Base-by-base conservation (phyloP, 2,329 filamentous ascomycete species). In the Aspergillus eucalypticola region DNA sequence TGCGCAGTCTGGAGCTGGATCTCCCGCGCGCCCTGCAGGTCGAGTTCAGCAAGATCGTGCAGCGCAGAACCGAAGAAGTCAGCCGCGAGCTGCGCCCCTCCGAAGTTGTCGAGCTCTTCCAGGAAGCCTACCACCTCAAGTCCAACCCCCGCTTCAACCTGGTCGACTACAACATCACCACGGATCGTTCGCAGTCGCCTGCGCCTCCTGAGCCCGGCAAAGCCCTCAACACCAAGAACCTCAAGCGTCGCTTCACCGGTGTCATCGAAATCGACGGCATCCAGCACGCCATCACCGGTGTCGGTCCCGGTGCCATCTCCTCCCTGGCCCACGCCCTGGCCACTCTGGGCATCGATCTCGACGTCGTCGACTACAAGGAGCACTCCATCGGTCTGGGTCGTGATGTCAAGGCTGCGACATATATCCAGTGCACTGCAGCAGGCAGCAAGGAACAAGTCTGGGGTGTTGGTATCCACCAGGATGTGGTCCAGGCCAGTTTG, bases 331-430 rank as follows among this genome's bases (percentile, higher is more conserved):
- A 92, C 69, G 94, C 93, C 15, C 83, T 99, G 46, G 86, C 86
- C 68, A 83, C 83, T 15, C 79, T 98, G 35, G 91, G 91, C 60
- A 89, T 98, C 64, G 89, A 96, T 71, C 82, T 98, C 23, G 94
- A 98, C 72, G 92, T 98, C 54, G 86, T 88, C 49, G 92, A 97
- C 75, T 98, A 98, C 82, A 96, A 96, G 82, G 95, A 98, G 77
- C 94, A 98, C 78, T 90, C 93, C 27, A 92, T 98, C 67, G 92
- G 92, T 66, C 82, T 84, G 54, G 91, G 91, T 62, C 86, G 87
- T 59, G 86, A 92, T 62, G 91, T 94, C 66, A 96, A 96, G 81
- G 94, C 94, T n/a, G 94, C 92, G 2, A 91, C 93, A 2, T 98
- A 96, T 74, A 96, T 98, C 65, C 91, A 97, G 76, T 96, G 92